A percentile compares a stretch with the other conserved stretches of the same genome.
Evolutionary conservation across 1,284 basidiomycete genomes (phyloP).

Genomic region (Meira miltonrushii): DNA sequence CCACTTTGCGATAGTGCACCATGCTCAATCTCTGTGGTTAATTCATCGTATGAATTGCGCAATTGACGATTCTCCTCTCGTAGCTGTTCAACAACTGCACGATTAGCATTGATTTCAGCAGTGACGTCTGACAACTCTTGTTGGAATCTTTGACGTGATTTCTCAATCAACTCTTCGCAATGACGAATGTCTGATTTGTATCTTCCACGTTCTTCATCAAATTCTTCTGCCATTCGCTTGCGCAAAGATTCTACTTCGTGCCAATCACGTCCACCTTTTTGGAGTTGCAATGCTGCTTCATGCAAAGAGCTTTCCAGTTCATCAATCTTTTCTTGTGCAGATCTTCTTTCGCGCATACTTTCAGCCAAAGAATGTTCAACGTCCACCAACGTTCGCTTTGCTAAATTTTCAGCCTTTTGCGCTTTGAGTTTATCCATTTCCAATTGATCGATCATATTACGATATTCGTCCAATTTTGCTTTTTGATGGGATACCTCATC

Average conservation of each 20-base stretch:
- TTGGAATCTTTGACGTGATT: slow-evolving; percentile 62
- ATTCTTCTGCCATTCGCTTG: slow-evolving; percentile 65
- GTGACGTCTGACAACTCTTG: slow-evolving; percentile 20
- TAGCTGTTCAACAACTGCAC: slow-evolving; percentile 13
- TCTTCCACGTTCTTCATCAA: slow-evolving; percentile 70
- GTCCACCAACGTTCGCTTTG: slow-evolving; percentile 17
- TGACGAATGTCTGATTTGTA: slow-evolving; percentile 71
- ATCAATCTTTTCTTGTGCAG: slow-evolving; percentile 59
- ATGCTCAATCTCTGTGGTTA: not conserved
- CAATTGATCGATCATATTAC: slow-evolving; percentile 8
- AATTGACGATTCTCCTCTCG: slow-evolving; percentile 70
- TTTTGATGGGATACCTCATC: slow-evolving; percentile 62
- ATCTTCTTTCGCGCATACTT: slow-evolving; percentile 58
- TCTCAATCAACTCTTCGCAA: slow-evolving; percentile 69
- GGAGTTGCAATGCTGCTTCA: slow-evolving; percentile 64
- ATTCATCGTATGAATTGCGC: slow-evolving; percentile 68
- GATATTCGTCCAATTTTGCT: slow-evolving; percentile 53
- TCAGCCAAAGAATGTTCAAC: slow-evolving; percentile 43
- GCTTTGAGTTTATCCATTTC: slow-evolving; percentile 14
- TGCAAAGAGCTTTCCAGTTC: slow-evolving; percentile 60
- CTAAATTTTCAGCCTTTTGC: slow-evolving; percentile 10
- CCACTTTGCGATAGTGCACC: slow-evolving; percentile 56
- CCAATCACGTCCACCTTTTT: slow-evolving; percentile 66
- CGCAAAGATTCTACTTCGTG: slow-evolving; percentile 64
- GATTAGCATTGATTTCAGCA: slow-evolving; percentile 27